Evolutionary conservation across 352 stramenopile genomes (phyloP).

Genomic region (Phytophthora sp.): DNA sequence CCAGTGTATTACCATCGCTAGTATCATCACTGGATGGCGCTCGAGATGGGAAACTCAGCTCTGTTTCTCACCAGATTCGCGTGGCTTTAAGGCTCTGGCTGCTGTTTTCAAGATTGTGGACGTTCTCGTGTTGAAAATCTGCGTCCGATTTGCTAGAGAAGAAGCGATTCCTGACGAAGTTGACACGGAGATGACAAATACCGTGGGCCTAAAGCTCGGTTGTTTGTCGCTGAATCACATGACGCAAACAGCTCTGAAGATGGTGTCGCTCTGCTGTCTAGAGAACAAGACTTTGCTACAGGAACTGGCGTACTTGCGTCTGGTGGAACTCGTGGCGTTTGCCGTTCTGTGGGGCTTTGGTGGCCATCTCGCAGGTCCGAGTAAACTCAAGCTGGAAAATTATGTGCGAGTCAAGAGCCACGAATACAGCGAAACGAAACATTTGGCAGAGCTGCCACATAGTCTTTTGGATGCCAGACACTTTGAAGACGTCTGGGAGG

Average conservation of each 20-base stretch:
- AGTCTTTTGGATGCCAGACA: constrained; percentile 46
- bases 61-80: constrained; percentile 17
- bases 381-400: constrained; percentile 57
- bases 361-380: constrained; percentile 47
- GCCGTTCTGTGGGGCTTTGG: constrained; percentile 58
- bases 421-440: constrained; percentile 39
- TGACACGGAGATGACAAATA: not conserved
- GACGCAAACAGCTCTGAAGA: constrained; percentile 38
- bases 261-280: constrained; percentile 49
- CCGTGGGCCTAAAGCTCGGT: constrained; percentile 30
- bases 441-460: constrained; percentile 35
- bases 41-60: constrained; percentile 30
- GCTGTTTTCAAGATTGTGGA: constrained; percentile 41
- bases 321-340: constrained; percentile 49
- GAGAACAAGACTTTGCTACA: constrained; percentile 43
- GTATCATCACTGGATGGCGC: constrained; percentile 31
- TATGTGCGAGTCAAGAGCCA: constrained; percentile 51
- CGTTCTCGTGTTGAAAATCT: constrained; percentile 38
- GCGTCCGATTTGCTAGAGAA: constrained; percentile 34
- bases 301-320: constrained; percentile 31
- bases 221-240: constrained; percentile 54
- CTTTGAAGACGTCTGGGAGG: constrained; percentile 52
- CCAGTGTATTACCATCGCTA: constrained; percentile 25
- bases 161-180: constrained; percentile 13
- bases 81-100: constrained; percentile 23